Evolutionary conservation across 352 stramenopile genomes (phyloP).

Genomic region (Pythium sp.): DNA sequence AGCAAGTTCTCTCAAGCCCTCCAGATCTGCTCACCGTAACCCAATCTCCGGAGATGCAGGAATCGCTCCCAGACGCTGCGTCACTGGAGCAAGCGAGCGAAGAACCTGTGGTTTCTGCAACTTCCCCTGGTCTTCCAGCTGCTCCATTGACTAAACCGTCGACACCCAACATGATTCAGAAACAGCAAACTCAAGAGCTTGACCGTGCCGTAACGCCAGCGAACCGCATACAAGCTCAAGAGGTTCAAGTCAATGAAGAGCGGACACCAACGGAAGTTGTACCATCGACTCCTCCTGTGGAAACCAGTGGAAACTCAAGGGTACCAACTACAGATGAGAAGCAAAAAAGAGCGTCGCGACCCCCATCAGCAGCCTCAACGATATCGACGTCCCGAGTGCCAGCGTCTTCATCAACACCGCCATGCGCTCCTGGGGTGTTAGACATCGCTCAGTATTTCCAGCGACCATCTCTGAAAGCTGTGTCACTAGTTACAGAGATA

Average conservation of each 20-base stretch:
- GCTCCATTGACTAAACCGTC: neutral
- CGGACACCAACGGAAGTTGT: neutral
- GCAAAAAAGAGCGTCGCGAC: neutral
- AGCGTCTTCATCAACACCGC: neutral
- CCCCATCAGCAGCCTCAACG: neutral
- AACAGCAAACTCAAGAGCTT: neutral
- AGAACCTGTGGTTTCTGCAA: neutral
- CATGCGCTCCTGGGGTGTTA: neutral
- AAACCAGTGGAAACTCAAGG: neutral
- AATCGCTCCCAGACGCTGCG: neutral
- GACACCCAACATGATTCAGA: neutral
- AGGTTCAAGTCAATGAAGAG: neutral
- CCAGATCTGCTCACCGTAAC: neutral
- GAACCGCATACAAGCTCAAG: neutral
- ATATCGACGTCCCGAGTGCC: neutral
- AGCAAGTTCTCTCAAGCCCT: neutral
- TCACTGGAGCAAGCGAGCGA: neutral
- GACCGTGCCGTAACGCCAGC: neutral
- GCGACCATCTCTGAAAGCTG: neutral
- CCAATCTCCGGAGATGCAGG: neutral
- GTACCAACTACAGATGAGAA: neutral
- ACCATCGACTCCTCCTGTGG: neutral
- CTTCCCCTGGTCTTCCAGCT: neutral
- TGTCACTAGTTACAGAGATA: neutral
- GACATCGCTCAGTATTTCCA: conserved; percentile 7